phyloP scores from a whole-genome alignment of 75 land plant genomes.

The Cunninghamia lanceolata region DNA sequence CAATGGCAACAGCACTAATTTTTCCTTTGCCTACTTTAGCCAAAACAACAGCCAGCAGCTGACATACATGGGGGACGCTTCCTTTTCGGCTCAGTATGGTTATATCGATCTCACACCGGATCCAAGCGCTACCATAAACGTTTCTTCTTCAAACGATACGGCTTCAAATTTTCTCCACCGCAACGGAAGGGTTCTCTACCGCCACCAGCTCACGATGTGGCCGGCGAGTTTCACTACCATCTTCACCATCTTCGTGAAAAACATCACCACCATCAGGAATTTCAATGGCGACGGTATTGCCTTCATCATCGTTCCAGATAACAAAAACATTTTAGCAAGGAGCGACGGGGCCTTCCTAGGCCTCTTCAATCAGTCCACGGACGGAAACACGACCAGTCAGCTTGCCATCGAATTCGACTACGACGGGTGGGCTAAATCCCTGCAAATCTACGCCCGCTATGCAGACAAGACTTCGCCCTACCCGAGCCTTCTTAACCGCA shows the following conservation, averaged over 20 bases:
- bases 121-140: no score
- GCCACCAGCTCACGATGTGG: no score
- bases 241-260: background rate
- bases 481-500: no score
- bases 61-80: background rate
- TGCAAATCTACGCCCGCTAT: no score
- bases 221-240: no score
- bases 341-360: background rate
- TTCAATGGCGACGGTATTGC: background rate
- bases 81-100: background rate
- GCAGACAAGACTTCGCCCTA: no score
- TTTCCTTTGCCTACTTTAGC: no score
- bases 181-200: constrained; percentile 1
- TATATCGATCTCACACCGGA: background rate
- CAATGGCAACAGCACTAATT: no score
- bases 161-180: background rate
- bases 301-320: background rate
- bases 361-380: background rate
- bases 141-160: background rate
- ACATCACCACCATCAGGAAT: background rate
- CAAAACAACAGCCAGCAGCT: no score
- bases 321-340: background rate
- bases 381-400: background rate
- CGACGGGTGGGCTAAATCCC: no score
- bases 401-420: background rate